phyloP scores from a whole-genome alignment of 140 eudicot species.

The Cichorium intybus region DNA sequence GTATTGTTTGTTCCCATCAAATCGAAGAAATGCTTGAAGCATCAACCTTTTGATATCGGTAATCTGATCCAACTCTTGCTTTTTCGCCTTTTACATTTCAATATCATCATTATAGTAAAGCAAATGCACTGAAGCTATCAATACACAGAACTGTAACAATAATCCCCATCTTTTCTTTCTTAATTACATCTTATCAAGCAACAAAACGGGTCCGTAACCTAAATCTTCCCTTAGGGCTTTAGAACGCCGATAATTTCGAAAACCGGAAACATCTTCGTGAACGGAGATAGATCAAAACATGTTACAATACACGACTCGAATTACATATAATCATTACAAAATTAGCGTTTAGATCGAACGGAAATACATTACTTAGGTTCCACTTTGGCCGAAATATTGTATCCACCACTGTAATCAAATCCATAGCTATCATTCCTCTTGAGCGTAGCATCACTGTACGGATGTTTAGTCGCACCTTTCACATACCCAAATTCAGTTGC shows the following conservation, averaged over 20 bases:
- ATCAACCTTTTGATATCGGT: background rate
- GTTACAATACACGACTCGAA: slow-evolving; percentile 6
- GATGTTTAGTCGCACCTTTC: slow-evolving; percentile 46
- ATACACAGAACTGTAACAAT: background rate
- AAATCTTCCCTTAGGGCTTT: too few species aligned
- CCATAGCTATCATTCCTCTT: slow-evolving; percentile 54
- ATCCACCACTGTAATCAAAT: slow-evolving; percentile 89
- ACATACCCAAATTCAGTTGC: slow-evolving; percentile 65
- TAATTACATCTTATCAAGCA: slow-evolving; percentile 8
- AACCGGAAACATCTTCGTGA: background rate
- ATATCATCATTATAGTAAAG: background rate
- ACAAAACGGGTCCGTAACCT: background rate
- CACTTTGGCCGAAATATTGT: slow-evolving; percentile 58
- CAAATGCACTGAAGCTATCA: background rate
- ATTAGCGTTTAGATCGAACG: background rate
- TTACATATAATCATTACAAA: slow-evolving; percentile 3
- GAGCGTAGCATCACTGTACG: slow-evolving; percentile 46
- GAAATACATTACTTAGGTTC: slow-evolving; percentile 68
- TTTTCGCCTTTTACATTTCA: background rate
- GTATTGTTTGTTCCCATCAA: too few species aligned
- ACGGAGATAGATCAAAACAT: background rate
- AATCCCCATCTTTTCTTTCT: background rate
- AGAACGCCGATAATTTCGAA: too few species aligned
- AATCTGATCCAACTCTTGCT: background rate
- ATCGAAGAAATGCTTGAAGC: too few species aligned